Evolutionary conservation across 2,329 filamentous ascomycete genomes (phyloP).

Genomic region (Aspergillus sp.): DNA sequence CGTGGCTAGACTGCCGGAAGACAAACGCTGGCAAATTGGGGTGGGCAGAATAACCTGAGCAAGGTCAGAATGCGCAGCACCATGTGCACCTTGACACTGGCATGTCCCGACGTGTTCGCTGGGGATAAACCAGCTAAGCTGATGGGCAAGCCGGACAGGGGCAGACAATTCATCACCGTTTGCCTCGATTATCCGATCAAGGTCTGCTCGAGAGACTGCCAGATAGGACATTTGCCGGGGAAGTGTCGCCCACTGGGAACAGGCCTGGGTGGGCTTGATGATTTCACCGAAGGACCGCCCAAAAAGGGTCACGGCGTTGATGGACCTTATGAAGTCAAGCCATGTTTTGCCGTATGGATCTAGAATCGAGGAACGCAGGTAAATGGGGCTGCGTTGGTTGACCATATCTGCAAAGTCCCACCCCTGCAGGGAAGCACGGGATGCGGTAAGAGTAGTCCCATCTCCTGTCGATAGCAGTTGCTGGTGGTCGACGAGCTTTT

Average conservation of each 20-base stretch:
- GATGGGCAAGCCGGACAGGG: too few relatives aligned
- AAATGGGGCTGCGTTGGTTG: slow-evolving; percentile 21
- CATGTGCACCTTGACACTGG: too few relatives aligned
- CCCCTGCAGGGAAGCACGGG: slow-evolving; percentile 24
- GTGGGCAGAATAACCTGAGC: too few relatives aligned
- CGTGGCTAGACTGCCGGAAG: too few relatives aligned
- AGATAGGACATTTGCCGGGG: slow-evolving; percentile 28
- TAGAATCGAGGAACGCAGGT: slow-evolving; percentile 18
- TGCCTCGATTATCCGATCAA: slow-evolving; percentile 28
- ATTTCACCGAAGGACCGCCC: slow-evolving; percentile 29
- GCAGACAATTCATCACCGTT: too few relatives aligned
- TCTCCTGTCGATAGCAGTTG: too few relatives aligned
- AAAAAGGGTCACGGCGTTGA: slow-evolving; percentile 27
- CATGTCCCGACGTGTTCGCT: too few relatives aligned
- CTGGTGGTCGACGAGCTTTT: too few relatives aligned
- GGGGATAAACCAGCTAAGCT: too few relatives aligned
- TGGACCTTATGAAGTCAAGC: slow-evolving; percentile 32
- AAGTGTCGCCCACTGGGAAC: slow-evolving; percentile 26
- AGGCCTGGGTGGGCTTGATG: slow-evolving; percentile 8
- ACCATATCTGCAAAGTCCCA: slow-evolving; percentile 29
- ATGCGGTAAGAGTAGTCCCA: too few relatives aligned
- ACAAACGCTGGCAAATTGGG: too few relatives aligned
- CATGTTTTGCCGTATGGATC: slow-evolving; percentile 15
- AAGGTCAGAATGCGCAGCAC: too few relatives aligned
- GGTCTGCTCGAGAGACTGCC: slow-evolving; percentile 24